Conservation (phyloP, 805 yeast species). For the Groenewaldozyma salmanticensis region DNA sequence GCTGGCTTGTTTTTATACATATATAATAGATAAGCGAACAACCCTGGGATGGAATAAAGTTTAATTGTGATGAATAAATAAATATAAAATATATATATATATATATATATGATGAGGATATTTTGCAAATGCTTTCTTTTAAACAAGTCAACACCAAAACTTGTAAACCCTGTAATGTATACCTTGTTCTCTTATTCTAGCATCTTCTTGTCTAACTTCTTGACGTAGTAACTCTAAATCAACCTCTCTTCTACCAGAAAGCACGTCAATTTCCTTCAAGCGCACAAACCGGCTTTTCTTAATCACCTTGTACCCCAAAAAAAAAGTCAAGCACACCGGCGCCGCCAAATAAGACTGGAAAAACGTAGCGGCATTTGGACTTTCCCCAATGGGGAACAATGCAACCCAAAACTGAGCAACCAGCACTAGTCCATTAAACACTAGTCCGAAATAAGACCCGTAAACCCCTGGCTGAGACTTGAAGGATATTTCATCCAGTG, state of each 20-base stretch:
- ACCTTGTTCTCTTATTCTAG: slow-evolving; percentile 36
- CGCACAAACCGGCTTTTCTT: slow-evolving; percentile 34
- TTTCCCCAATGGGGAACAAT: slow-evolving; percentile 50
- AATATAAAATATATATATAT: not conserved
- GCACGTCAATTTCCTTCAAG: slow-evolving; percentile 47
- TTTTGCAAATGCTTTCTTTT: not conserved
- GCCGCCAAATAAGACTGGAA: slow-evolving; percentile 44
- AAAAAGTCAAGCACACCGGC: slow-evolving; percentile 32
- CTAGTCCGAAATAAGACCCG: slow-evolving; percentile 55
- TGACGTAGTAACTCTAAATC: slow-evolving; percentile 48
- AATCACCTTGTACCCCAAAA: slow-evolving; percentile 40
- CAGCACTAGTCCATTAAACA: slow-evolving; percentile 46
- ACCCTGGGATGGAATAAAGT: not conserved
- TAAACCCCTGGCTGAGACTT: slow-evolving; percentile 50
- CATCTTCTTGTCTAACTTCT: slow-evolving; percentile 51
- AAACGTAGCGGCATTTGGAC: slow-evolving; percentile 29
- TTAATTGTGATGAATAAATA: not conserved
- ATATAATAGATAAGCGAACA: too few species aligned
- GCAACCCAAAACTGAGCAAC: slow-evolving; percentile 74
- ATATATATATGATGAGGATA: not conserved
- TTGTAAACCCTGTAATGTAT: slow-evolving; percentile 41
- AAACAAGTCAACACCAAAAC: slow-evolving; percentile 39
- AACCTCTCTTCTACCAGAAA: slow-evolving; percentile 52
- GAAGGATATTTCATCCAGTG: slow-evolving; percentile 53
- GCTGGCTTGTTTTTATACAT: not conserved